Base-by-base conservation (phyloP, 1,284 basidiomycete species). In the Ceratobasidium sp. region DNA sequence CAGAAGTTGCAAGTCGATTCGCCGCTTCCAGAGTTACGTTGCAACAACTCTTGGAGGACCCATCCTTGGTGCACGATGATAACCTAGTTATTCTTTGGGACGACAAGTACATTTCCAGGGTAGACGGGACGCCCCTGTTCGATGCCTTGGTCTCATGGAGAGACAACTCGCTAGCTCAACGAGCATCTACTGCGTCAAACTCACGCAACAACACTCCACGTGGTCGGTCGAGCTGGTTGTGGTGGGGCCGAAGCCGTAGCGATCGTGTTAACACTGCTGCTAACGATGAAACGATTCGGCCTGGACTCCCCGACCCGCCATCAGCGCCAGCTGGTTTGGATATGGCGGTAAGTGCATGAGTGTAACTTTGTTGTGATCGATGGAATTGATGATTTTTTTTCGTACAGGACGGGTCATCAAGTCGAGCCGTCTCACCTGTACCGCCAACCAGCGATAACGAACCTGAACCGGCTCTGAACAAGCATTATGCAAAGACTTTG, bases 401-500 rank as follows among this genome's bases (percentile, higher is more conserved):
- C 15, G 22, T 34, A 20, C 25, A 67, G 64, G 64, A 67, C 27
- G 64, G 64, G 8, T n/a, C 45, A 13, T 42, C 64, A 29, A 67
- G 40, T 29, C 64, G 64, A 31, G 47, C 64, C 54, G 34, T 20
- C 12, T 69, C 52, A 47, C 62, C 53, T 58, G 70, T 62, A 35
- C 71, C 73, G 3, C 72, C 69, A 54, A 40, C 49, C 25, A 55
- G 53, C 68, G 74, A 57, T 73, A 73, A 68, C 73, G 27, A 50
- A 71, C 2, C 57, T 56, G 52, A 67, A 25, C 45, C 17, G 17
- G 20, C 72, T 22, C 77, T 77, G 65, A 85, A 83, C 74, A 88
- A 85, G 75, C 83, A 84, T 58, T 99, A 89, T 76, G 96, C 93
- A 22, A 99, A 99, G 83, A 96, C 97, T 0, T 79, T 99, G 68